Base-by-base conservation (phyloP, 768 basidiomycete genomes). In the Xerocomellus chrysenteron region DNA sequence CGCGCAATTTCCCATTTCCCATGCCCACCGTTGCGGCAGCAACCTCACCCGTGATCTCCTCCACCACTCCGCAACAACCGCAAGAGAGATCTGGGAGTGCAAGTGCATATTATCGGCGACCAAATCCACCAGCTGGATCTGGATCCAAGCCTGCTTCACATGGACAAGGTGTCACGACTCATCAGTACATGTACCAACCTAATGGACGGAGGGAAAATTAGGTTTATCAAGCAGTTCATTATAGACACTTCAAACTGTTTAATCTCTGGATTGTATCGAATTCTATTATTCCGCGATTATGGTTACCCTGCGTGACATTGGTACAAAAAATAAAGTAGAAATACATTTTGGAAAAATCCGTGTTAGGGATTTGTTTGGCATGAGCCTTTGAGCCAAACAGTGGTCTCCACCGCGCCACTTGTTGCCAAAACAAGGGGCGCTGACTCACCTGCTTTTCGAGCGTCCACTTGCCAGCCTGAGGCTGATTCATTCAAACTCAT, bases 11-110 rank as follows among this genome's bases (percentile, higher is more conserved):
- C 47, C 85, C 86, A 5, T 90, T 84, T 80, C 85, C 87, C 7
- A 87, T 88, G 85, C 87, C 87, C 2, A 87, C 84, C 1, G 80
- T 88, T 32, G 86, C 87, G 1, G 83, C 78, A 11, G 78, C 78
- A 44, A 82, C 83, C 0, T 82, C 86, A 6, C 80, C 85, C 2
- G 80, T 86, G 4, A 75, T 87, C 21, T 60, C 74, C 24, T 60
- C 74, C n/a, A 62, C 76, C 1, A 43, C 68, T 17, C 65, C 52
- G 49, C 81, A 80, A n/a, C 79, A 75, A 37, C 77, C 45, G 0
- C 66, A 54, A 45, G 72, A 72, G 32, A 62, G 68, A 44, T 42
- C 64, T 9, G 68, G 63, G 36, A 58, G 50, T 46, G 49, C 78
- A 14, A 74, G 75, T 56, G 76, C 77, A 57, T 87, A 86, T 66